Percentiles rank a stretch among this genome's conserved stretches.
Evolutionary conservation across 306 rosid genomes (phyloP).

Genomic region (Morella rubra): DNA sequence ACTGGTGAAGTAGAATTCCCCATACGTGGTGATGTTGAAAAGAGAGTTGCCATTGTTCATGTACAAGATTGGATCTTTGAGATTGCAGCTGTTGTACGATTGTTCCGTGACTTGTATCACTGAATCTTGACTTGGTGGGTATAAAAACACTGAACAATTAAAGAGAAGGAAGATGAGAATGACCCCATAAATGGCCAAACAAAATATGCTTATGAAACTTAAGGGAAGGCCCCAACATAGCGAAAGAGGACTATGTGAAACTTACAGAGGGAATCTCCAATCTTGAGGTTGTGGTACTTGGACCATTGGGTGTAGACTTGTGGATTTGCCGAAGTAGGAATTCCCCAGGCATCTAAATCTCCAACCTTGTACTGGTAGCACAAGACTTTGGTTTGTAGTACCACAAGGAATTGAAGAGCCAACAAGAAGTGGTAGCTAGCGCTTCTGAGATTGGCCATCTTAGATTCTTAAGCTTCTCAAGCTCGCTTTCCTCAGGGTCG

Average conservation of each 20-base stretch:
- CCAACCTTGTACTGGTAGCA: constrained; percentile 81
- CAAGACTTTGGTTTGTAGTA: constrained; percentile 47
- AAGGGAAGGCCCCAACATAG: neutral
- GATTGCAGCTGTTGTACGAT: constrained; percentile 66
- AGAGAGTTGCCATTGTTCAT: constrained; percentile 85
- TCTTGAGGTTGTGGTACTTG: constrained; percentile 52
- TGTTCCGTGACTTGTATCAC: constrained; percentile 70
- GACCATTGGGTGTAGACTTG: constrained; percentile 73
- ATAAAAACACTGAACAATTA: constrained; percentile 65
- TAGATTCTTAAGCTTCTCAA: neutral
- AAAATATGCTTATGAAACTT: too few species aligned
- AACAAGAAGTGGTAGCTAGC: constrained; percentile 9
- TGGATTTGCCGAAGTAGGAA: constrained; percentile 70
- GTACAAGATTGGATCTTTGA: constrained; percentile 68
- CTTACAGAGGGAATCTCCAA: constrained; percentile 94
- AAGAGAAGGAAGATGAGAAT: neutral
- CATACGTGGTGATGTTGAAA: constrained; percentile 67
- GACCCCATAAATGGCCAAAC: neutral
- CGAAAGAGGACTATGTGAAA: neutral
- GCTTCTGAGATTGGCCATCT: constrained; percentile 41
- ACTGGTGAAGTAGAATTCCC: constrained; percentile 78
- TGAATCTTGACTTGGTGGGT: constrained; percentile 96
- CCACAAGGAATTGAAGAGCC: constrained; percentile 35
- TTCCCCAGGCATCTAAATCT: constrained; percentile 84
- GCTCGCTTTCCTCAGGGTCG: neutral